A percentile compares a stretch with the other conserved stretches of the same genome.
These are phyloP conservation scores for Pythium diclinum DNA, from an alignment of 352 stramenopile genomes.

Conservation along the genomic window DNA sequence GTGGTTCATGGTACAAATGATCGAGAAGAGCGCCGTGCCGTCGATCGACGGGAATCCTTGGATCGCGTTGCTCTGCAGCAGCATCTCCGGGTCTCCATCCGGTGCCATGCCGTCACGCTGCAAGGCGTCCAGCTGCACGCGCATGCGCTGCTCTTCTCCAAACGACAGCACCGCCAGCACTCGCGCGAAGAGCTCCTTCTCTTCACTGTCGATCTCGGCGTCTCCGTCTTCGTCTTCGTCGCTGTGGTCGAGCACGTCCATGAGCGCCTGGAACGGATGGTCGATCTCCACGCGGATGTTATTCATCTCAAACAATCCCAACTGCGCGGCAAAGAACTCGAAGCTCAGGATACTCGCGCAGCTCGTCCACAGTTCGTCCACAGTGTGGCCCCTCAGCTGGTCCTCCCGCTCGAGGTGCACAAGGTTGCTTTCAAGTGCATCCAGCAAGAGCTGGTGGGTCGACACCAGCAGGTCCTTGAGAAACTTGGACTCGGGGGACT, in stretches of 20 bases:
- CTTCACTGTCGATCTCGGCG: slow-evolving; percentile 15
- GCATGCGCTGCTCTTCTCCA: slow-evolving; percentile 5
- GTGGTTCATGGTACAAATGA: slow-evolving; percentile 90
- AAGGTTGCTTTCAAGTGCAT: slow-evolving; percentile 68
- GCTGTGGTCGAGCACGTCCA: slow-evolving; percentile 63
- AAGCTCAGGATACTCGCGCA: slow-evolving; percentile 70
- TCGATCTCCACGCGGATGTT: slow-evolving; percentile 92
- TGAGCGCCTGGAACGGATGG: slow-evolving; percentile 71
- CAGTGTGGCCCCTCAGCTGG: slow-evolving; percentile 47
- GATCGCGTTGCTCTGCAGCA: slow-evolving; percentile 9
- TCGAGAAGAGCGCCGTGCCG: slow-evolving; percentile 80
- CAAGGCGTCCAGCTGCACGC: slow-evolving; percentile 4
- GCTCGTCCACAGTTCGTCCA: slow-evolving; percentile 56
- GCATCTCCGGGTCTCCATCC: not conserved
- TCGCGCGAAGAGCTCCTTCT: slow-evolving; percentile 33
- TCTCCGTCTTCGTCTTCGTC: slow-evolving; percentile 32
- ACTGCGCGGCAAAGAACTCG: slow-evolving; percentile 86
- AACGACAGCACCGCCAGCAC: slow-evolving; percentile 24
- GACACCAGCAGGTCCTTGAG: slow-evolving; percentile 57
- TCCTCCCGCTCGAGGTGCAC: slow-evolving; percentile 60
- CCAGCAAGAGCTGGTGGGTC: slow-evolving; percentile 62
- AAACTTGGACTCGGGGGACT: slow-evolving; percentile 33
- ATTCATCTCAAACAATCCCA: slow-evolving; percentile 97
- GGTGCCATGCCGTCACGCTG: slow-evolving; percentile 1
- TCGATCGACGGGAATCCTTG: slow-evolving; percentile 64